Conservation (phyloP, 108 stramenopile species). For the Mediolabrus comicus region DNA sequence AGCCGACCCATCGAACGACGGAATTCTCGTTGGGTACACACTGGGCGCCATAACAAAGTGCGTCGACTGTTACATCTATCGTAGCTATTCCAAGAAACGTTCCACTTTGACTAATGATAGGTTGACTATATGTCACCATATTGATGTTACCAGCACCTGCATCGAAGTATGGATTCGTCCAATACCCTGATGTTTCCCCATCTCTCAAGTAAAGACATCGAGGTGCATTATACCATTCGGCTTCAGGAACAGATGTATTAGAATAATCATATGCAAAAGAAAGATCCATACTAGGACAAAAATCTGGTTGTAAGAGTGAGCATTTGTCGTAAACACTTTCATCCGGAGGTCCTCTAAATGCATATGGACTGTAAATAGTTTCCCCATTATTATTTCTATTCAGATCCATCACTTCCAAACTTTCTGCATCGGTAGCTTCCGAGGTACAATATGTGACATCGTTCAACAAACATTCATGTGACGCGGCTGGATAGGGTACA, state of each 20-base stretch:
- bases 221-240: slow-evolving; percentile 26
- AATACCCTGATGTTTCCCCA: slow-evolving; percentile 6
- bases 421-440: neutral
- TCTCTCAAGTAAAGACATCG: slow-evolving; percentile 25
- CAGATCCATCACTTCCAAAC: neutral
- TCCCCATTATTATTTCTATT: slow-evolving; percentile 10
- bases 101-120: slow-evolving; percentile 12
- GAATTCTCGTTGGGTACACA: slow-evolving; percentile 22
- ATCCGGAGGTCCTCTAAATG: slow-evolving; percentile 9
- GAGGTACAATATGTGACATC: neutral
- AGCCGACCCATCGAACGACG: slow-evolving; percentile 12
- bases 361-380: slow-evolving; percentile 21
- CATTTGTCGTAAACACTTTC: slow-evolving; percentile 6
- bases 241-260: neutral
- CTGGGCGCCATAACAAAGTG: slow-evolving; percentile 19
- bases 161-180: slow-evolving; percentile 21
- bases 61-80: slow-evolving; percentile 12
- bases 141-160: slow-evolving; percentile 15
- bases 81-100: slow-evolving; percentile 16
- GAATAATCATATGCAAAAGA: slow-evolving; percentile 21
- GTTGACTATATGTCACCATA: slow-evolving; percentile 27
- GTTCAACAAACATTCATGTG: neutral
- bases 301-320: slow-evolving; percentile 4
- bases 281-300: slow-evolving; percentile 27
- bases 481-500: slow-evolving; percentile 12